phyloP scores from a whole-genome alignment of 768 basidiomycete species.

The Mycena galericulata region DNA sequence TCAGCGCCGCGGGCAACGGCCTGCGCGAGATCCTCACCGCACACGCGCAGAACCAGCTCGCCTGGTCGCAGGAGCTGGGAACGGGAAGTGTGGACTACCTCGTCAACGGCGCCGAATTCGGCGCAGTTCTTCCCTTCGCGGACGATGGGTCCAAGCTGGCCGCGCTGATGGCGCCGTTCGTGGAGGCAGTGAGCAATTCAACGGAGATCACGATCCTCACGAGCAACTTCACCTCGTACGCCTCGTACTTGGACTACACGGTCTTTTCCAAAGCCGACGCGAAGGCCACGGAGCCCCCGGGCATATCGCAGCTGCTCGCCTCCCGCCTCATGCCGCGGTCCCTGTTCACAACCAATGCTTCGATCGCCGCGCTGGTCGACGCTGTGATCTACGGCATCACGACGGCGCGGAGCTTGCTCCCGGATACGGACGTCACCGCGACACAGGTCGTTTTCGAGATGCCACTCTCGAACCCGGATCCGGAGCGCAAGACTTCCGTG shows the following conservation, averaged over 20 bases:
- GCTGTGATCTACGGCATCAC: slow-evolving; percentile 23
- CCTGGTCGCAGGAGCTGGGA: slow-evolving; percentile 24
- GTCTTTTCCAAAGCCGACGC: slow-evolving; percentile 24
- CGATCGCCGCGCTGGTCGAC: slow-evolving; percentile 21
- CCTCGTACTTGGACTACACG: slow-evolving; percentile 22
- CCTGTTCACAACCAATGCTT: slow-evolving; percentile 16
- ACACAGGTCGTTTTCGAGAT: slow-evolving; percentile 24
- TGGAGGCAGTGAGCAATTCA: slow-evolving; percentile 20
- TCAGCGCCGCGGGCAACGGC: slow-evolving; percentile 23
- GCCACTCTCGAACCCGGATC: slow-evolving; percentile 24
- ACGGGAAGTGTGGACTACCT: slow-evolving; percentile 22
- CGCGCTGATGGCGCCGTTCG: slow-evolving; percentile 18
- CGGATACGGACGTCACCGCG: slow-evolving; percentile 20
- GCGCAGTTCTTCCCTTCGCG: slow-evolving; percentile 15
- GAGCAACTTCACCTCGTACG: slow-evolving; percentile 24
- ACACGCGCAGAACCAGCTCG: slow-evolving; percentile 25
- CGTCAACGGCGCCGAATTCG: slow-evolving; percentile 19
- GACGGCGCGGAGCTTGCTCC: slow-evolving; percentile 21
- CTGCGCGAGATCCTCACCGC: slow-evolving; percentile 24
- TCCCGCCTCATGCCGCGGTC: slow-evolving; percentile 24
- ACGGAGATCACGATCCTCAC: slow-evolving; percentile 23
- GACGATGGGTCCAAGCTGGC: slow-evolving; percentile 25
- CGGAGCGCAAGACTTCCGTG: slow-evolving; percentile 21
- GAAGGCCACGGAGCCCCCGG: slow-evolving; percentile 21
- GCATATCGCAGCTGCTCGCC: slow-evolving; percentile 26